Conservation (phyloP, 2,329 filamentous ascomycete genomes). For the Allantophomopsis cytisporea region DNA sequence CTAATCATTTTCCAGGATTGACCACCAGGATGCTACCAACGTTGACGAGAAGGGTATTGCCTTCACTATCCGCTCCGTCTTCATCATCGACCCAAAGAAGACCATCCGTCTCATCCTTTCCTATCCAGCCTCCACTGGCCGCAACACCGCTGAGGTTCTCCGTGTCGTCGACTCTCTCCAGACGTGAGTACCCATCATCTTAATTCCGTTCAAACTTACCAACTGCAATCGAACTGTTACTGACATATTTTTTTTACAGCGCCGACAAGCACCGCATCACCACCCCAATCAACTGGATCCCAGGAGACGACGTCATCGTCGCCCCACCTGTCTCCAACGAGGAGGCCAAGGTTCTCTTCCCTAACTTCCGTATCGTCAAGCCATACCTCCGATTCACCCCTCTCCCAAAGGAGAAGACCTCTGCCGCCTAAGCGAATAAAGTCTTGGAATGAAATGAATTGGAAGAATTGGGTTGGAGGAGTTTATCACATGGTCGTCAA, state of each 20-base stretch:
- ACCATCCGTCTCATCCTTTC: constrained; percentile 85
- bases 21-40: constrained; percentile 71
- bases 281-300: constrained; percentile 82
- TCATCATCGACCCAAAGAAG: constrained; percentile 89
- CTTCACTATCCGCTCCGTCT: constrained; percentile 90
- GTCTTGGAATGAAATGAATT: background rate
- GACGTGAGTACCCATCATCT: constrained; percentile 24
- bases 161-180: constrained; percentile 69
- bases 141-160: constrained; percentile 68
- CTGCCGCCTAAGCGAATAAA: constrained; percentile 9
- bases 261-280: constrained; percentile 82
- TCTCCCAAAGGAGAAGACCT: constrained; percentile 37
- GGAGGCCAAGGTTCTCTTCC: constrained; percentile 80
- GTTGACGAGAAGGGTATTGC: constrained; percentile 73
- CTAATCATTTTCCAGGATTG: constrained; percentile 35
- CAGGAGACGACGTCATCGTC: constrained; percentile 85
- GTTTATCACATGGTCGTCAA: background rate
- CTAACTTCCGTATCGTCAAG: constrained; percentile 56
- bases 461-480: background rate
- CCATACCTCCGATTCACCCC: constrained; percentile 64
- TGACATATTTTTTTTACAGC: background rate
- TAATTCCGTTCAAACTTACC: background rate
- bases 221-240: background rate
- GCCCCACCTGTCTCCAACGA: constrained; percentile 71
- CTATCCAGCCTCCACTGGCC: constrained; percentile 83